phyloP scores from a whole-genome alignment of 2,329 filamentous ascomycete genomes.

The Apiospora sp. region DNA sequence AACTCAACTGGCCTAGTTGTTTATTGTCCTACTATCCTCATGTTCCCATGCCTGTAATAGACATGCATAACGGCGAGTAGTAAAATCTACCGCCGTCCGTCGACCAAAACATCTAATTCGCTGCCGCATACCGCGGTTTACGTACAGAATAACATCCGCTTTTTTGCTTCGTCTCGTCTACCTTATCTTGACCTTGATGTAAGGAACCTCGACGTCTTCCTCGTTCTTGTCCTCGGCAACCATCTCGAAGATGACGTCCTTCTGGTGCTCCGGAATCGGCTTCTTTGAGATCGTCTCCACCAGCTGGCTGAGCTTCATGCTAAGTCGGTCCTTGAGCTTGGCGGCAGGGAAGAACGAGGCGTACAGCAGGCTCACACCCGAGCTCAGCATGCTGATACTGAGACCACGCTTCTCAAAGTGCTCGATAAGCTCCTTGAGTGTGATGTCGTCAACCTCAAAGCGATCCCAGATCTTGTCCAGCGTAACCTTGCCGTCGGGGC shows the following conservation, averaged over 20 bases:
- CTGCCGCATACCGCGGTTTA: not conserved
- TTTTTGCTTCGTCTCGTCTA: slow-evolving; percentile 32
- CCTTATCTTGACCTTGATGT: slow-evolving; percentile 85
- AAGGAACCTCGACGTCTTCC: slow-evolving; percentile 96
- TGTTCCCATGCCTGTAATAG: not conserved
- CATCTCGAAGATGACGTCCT: slow-evolving; percentile 95
- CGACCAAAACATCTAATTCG: not conserved
- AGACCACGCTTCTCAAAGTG: slow-evolving; percentile 84
- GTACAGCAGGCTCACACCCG: slow-evolving; percentile 94
- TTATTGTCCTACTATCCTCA: not conserved
- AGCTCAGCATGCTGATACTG: slow-evolving; percentile 90
- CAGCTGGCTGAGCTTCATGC: slow-evolving; percentile 86
- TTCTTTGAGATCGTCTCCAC: slow-evolving; percentile 93
- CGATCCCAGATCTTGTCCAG: slow-evolving; percentile 99
- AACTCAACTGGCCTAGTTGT: not conserved
- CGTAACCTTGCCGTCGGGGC: slow-evolving; percentile 78
- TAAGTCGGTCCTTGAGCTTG: slow-evolving; percentile 82
- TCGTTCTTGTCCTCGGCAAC: slow-evolving; percentile 88
- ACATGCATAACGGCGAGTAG: not conserved
- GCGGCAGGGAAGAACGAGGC: slow-evolving; percentile 86
- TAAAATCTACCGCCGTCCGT: not conserved
- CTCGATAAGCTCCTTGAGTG: slow-evolving; percentile 82
- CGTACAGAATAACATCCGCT: not conserved
- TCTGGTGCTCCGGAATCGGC: slow-evolving; percentile 87
- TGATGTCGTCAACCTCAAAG: slow-evolving; percentile 89